Conservation (phyloP, 345 rosid genomes). For the Pistacia integerrima region DNA sequence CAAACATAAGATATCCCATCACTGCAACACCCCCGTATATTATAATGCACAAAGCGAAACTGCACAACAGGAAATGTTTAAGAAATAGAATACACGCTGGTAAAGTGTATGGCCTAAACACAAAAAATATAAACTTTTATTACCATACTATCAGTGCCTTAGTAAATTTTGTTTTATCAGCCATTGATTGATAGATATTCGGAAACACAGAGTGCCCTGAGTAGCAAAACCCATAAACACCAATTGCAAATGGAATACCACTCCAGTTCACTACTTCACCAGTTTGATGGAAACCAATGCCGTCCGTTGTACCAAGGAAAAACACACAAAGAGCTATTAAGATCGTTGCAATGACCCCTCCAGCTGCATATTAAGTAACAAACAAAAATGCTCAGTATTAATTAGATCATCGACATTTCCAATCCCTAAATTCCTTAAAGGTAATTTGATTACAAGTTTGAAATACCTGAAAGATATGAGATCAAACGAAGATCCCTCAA, state of each 20-base stretch:
- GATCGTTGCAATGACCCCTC: conserved; percentile 77
- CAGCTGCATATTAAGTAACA: conserved; percentile 50
- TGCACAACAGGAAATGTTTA: conserved; percentile 35
- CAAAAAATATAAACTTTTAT: conserved; percentile 19
- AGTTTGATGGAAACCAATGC: conserved; percentile 76
- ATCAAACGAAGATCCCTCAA: conserved; percentile 74
- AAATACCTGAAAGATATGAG: conserved; percentile 84
- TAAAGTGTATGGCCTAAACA: conserved; percentile 8
- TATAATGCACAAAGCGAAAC: conserved; percentile 63
- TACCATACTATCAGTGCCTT: conserved; percentile 68
- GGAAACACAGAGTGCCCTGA: conserved; percentile 93
- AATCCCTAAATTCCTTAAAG: conserved; percentile 15
- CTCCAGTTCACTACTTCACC: conserved; percentile 71
- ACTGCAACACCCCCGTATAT: conserved; percentile 75
- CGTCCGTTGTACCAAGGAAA: conserved; percentile 57
- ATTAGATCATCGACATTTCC: background rate
- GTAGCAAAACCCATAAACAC: conserved; percentile 80
- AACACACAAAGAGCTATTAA: conserved; percentile 60
- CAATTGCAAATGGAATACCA: conserved; percentile 85
- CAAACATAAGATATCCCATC: conserved; percentile 90
- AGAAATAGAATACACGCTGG: conserved; percentile 1
- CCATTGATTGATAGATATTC: conserved; percentile 96
- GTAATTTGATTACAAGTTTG: conserved; percentile 7
- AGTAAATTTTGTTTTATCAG: conserved; percentile 76
- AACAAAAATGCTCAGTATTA: background rate